Base-by-base conservation (phyloP, 108 stramenopile genomes). In the Mediolabrus comicus region DNA sequence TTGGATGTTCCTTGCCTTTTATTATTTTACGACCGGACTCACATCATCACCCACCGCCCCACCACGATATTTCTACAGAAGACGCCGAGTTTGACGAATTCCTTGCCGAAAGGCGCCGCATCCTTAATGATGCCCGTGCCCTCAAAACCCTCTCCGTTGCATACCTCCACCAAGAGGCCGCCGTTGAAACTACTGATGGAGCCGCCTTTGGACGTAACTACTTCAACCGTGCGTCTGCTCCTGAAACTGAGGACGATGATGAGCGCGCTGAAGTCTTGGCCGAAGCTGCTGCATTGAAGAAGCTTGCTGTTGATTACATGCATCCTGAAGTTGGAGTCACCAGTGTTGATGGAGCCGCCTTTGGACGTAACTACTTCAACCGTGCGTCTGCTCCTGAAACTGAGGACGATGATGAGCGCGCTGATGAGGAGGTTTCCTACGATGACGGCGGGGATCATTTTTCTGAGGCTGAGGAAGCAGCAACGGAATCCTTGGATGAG, bases 271-370 rank as follows among this genome's bases (percentile, higher is more conserved):
- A 54, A 12, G 74, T 92, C 62, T 58, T 92, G 51, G 76, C 59
- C 16, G 90, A 91, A 14, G 61, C 61, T 14, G 65, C 71, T 4
- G 59, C 67, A 11, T 60, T 90, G 27, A 85, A 87, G 78, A 65
- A 72, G 67, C 36, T 62, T 19, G 86, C 89, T 13, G 63, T 53
- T 17, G 66, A 74, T 51, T 86, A 85, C 67, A 32, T 86, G 57
- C 87, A 91, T 56, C 87, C 90, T 6, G 90, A 91, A 71, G 49
- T 58, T 41, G 83, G 69, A 0, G 73, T 91, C 10, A 82, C 77
- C 0, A 38, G 27, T 3, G 68, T 69, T 16, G 82, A 85, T 64
- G 36, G 77, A 8, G 41, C 29, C 22, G 80, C 71, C 19, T 74
- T 53, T 54, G 80, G 67, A 9, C 79, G 87, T 24, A 83, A 77